Evolutionary conservation across 176 grass and related monocot genomes (phyloP).

Genomic region (Cenchrus americanus): DNA sequence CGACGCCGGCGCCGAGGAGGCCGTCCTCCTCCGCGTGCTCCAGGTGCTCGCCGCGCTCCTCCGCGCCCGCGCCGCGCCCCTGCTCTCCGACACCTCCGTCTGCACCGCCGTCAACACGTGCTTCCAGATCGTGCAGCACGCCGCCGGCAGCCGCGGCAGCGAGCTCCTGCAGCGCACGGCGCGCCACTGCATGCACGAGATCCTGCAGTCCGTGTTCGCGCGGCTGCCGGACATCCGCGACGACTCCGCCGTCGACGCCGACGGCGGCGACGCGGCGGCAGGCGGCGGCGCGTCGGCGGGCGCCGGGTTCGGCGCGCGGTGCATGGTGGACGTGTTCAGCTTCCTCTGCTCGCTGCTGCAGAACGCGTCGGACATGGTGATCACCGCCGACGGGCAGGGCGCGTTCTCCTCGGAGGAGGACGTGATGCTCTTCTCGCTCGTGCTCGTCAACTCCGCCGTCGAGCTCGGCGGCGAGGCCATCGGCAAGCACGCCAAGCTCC

Average conservation of each 20-base stretch:
- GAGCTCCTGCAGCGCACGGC: slow-evolving; percentile 85
- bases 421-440: slow-evolving; percentile 84
- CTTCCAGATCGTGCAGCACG: slow-evolving; percentile 93
- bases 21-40: slow-evolving; percentile 79
- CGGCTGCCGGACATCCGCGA: slow-evolving; percentile 66
- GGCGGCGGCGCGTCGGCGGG: not conserved
- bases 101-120: slow-evolving; percentile 86
- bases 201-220: slow-evolving; percentile 75
- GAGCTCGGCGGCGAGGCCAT: slow-evolving; percentile 87
- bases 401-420: slow-evolving; percentile 78
- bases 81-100: slow-evolving; percentile 73
- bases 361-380: slow-evolving; percentile 59
- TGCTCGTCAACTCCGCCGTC: slow-evolving; percentile 82
- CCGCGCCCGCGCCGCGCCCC: slow-evolving; percentile 57
- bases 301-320: slow-evolving; percentile 70
- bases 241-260: slow-evolving; percentile 1
- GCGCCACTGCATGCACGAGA: slow-evolving; percentile 83
- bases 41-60: slow-evolving; percentile 73
- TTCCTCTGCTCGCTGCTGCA: slow-evolving; percentile 87
- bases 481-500: slow-evolving; percentile 70
- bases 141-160: slow-evolving; percentile 50
- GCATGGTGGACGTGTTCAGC: slow-evolving; percentile 88
- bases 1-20: slow-evolving; percentile 72
- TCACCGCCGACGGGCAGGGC: slow-evolving; percentile 55
- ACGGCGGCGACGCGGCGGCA: not conserved